Evolutionary conservation across 2,329 filamentous ascomycete species (phyloP).

Genomic region (Phaeophleospora eucalypticola): DNA sequence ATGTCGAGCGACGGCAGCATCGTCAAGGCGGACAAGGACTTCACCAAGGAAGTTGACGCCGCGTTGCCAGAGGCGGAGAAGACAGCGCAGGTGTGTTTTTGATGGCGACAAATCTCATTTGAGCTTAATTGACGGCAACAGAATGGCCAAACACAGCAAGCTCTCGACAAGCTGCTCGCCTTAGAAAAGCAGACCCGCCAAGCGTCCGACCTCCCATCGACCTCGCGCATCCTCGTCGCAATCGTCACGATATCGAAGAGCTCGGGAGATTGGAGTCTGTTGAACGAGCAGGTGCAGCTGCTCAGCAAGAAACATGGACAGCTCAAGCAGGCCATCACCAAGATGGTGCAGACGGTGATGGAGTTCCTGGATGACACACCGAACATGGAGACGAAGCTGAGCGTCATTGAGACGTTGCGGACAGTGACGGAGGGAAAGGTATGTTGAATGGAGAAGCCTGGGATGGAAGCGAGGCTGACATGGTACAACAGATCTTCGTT

Average conservation of each 20-base stretch:
- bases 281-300: slow-evolving; percentile 94
- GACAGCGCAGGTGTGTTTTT: slow-evolving; percentile 53
- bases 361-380: slow-evolving; percentile 83
- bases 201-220: slow-evolving; percentile 93
- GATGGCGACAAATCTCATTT: background rate
- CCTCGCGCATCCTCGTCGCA: slow-evolving; percentile 77
- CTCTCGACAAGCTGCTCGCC: slow-evolving; percentile 85
- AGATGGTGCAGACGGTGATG: slow-evolving; percentile 98
- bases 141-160: slow-evolving; percentile 71
- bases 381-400: slow-evolving; percentile 79
- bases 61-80: slow-evolving; percentile 85
- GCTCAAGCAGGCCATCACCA: slow-evolving; percentile 97
- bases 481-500: slow-evolving; percentile 72
- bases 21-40: slow-evolving; percentile 97
- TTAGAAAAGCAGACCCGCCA: slow-evolving; percentile 98
- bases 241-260: slow-evolving; percentile 95
- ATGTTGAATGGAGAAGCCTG: slow-evolving; percentile 27
- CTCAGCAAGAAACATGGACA: slow-evolving; percentile 99
- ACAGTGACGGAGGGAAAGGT: slow-evolving; percentile 97
- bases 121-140: slow-evolving; percentile 36
- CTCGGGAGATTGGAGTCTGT: slow-evolving; percentile 83
- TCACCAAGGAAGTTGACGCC: slow-evolving; percentile 90
- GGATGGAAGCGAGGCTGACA: slow-evolving; percentile 7
- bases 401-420: slow-evolving; percentile 88
- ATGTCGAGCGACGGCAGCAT: slow-evolving; percentile 73